Base-by-base conservation (phyloP, 495 filamentous ascomycete genomes). In the Annulohypoxylon moriforme region DNA sequence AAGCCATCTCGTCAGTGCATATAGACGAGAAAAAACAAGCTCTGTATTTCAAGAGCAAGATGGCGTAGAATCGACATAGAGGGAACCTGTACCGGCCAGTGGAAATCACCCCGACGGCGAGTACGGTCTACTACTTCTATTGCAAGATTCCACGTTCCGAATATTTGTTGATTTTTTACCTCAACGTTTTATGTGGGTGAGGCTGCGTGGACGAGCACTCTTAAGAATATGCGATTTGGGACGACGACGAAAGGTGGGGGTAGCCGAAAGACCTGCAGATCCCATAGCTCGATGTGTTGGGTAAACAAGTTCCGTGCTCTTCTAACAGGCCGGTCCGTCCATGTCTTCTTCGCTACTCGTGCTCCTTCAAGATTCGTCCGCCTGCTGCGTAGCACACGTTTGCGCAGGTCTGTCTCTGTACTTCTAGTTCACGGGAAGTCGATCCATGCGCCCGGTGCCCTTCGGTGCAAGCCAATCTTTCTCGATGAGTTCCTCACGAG, bases 401-500 rank as follows among this genome's bases (percentile, higher is more conserved):
- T 13, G 14, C 16, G 16, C 59, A 10, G 6, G 25, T 18, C 10
- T 24, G 8, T 5, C 14, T 25, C 8, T 18, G 10, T 18, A 16
- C 46, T 11, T 29, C 66, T 77, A 82, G 67, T 76, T 79, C 31
- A 66, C 38, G 9, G 94, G 94, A 31, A 98, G 82, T 69, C 88
- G 89, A 47, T 82, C 85, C 74, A 92, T 81, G 60, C 91, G 88
- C 10, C 89, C 92, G 76, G 90, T 89, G 34, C 88, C 90, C 29
- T 90, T 85, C 3, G 76, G 73, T 70, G 85, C 84, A 63, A 95
- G 84, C 88, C 91, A 94, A 57, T 92, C 89, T 34, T 87, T 83
- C 73, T 92, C 87, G 74, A 98, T 85, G 64, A 99, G 80, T 53
- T 87, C 82, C 69, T 96, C 91, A 16, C 89, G 87, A 49, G 90